These are phyloP conservation scores for Geotrichum klebahnii DNA, from an alignment of 1,139 yeast genomes.

Conservation along the genomic window DNA sequence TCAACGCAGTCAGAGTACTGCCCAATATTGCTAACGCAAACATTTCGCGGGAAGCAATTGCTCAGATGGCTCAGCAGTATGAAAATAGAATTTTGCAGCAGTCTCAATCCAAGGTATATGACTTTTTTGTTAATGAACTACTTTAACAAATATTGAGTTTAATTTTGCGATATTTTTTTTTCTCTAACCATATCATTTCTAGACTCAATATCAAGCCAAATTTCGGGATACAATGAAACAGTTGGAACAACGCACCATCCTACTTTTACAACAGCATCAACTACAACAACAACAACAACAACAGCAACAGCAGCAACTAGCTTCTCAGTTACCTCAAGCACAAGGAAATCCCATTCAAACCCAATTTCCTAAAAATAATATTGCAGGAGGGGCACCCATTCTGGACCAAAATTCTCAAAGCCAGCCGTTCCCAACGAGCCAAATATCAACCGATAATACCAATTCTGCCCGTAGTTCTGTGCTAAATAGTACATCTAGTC, in stretches of 20 bases:
- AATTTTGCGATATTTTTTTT: background rate
- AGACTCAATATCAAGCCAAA: constrained; percentile 1
- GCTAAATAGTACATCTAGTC: background rate
- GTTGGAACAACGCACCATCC: background rate
- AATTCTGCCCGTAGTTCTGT: background rate
- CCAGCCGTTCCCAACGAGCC: background rate
- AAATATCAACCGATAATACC: background rate
- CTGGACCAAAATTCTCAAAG: background rate
- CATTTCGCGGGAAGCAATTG: background rate
- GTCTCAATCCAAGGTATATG: constrained; percentile 4
- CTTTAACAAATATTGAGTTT: background rate
- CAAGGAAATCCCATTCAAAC: background rate
- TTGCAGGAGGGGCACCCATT: background rate
- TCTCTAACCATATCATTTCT: background rate
- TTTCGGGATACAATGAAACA: background rate
- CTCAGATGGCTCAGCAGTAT: constrained; percentile 1
- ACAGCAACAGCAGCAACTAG: background rate
- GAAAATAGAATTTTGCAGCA: background rate
- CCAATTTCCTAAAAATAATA: background rate
- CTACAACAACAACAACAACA: background rate
- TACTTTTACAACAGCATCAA: background rate
- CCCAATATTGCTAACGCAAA: background rate
- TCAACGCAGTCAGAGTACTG: constrained; percentile 2
- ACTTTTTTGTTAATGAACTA: background rate
- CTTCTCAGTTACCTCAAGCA: background rate